These are phyloP conservation scores for Stemphylium lycopersici DNA, from an alignment of 2,329 filamentous ascomycete genomes.

Conservation along the genomic window DNA sequence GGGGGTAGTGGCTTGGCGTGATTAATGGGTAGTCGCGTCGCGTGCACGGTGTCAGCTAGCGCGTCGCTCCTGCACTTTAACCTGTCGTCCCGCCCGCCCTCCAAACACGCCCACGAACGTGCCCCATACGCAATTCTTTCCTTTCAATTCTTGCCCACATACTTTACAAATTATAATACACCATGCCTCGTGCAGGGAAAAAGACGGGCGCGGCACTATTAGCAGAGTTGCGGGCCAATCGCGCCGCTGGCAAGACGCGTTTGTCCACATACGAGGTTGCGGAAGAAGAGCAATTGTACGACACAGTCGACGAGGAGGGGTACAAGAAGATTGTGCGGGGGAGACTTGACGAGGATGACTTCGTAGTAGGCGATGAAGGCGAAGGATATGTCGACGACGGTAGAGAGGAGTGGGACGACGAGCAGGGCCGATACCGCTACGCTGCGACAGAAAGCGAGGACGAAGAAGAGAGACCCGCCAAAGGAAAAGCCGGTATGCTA, in stretches of 20 bases:
- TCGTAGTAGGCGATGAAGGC: slow-evolving; percentile 97
- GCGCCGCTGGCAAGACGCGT: slow-evolving; percentile 88
- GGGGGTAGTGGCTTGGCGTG: slow-evolving; percentile 13
- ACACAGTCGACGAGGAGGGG: slow-evolving; percentile 93
- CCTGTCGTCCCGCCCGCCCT: slow-evolving; percentile 30
- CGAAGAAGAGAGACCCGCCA: slow-evolving; percentile 68
- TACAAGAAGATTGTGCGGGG: slow-evolving; percentile 96
- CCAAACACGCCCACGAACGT: slow-evolving; percentile 28
- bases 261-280: slow-evolving; percentile 86
- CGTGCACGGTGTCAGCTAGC: slow-evolving; percentile 24
- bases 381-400: slow-evolving; percentile 97
- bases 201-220: slow-evolving; percentile 36
- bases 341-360: slow-evolving; percentile 91
- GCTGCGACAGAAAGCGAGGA: slow-evolving; percentile 73
- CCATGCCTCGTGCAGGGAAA: slow-evolving; percentile 45
- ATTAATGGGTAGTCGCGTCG: slow-evolving; percentile 25
- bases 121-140: slow-evolving; percentile 18
- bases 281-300: slow-evolving; percentile 85
- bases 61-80: slow-evolving; percentile 23
- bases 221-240: slow-evolving; percentile 82
- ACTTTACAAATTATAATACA: slow-evolving; percentile 25
- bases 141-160: slow-evolving; percentile 20
- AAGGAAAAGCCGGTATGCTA: slow-evolving; percentile 63
- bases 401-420: slow-evolving; percentile 71
- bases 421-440: slow-evolving; percentile 71